Conservation (phyloP, 106 monocot genomes). For the Dendrobium catenatum region DNA sequence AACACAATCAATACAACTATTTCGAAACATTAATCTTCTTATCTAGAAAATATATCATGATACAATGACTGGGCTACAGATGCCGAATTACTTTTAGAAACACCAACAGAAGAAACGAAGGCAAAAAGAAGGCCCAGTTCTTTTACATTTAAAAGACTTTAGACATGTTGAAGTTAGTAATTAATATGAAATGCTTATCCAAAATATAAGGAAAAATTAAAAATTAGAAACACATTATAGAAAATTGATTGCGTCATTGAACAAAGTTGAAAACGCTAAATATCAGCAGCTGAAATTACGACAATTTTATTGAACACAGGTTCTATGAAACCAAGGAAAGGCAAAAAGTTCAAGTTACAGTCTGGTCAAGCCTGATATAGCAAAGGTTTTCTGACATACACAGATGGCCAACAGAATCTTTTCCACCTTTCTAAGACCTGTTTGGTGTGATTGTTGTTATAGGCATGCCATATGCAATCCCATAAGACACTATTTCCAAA, state of each 20-base stretch:
- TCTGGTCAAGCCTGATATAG: background rate
- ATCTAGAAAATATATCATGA: background rate
- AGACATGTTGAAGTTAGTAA: background rate
- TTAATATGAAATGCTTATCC: background rate
- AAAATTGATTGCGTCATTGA: background rate
- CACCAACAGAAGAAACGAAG: no score
- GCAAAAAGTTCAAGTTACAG: background rate
- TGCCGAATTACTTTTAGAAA: background rate
- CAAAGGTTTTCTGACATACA: background rate
- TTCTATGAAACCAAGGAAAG: background rate
- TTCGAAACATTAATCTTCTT: background rate
- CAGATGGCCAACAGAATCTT: background rate
- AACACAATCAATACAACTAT: background rate
- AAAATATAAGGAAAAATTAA: background rate
- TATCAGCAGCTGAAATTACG: background rate
- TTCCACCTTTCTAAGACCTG: background rate
- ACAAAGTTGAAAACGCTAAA: background rate
- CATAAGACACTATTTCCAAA: no score
- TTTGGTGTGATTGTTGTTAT: background rate
- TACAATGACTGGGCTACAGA: background rate
- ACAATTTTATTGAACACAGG: background rate
- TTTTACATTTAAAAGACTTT: background rate
- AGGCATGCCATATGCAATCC: no score
- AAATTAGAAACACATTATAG: background rate
- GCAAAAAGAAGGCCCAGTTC: background rate